Percentiles rank a stretch among this genome's conserved stretches.
Conservation (phyloP, 108 stramenopile genomes). For the Nitzschia sp. region DNA sequence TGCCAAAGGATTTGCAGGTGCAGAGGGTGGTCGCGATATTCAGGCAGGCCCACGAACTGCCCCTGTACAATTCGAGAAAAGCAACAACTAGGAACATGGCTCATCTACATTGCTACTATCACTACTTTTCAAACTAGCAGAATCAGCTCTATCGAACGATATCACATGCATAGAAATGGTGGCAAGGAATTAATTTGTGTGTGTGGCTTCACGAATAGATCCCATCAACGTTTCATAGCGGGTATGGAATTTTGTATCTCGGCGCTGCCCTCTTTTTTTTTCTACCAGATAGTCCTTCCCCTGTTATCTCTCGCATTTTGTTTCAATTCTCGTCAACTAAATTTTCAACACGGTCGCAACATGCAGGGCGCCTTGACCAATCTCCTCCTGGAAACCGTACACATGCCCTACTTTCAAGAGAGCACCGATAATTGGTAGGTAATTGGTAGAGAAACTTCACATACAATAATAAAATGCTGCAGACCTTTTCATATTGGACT, state of each 20-base stretch:
- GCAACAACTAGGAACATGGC: constrained; percentile 24
- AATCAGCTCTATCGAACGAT: not conserved
- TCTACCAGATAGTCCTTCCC: constrained; percentile 58
- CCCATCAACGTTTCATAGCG: constrained; percentile 80
- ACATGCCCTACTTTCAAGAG: constrained; percentile 86
- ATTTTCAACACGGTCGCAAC: constrained; percentile 80
- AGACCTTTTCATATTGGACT: no score
- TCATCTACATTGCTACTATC: not conserved
- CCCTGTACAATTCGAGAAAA: constrained; percentile 90
- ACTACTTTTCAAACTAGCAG: not conserved
- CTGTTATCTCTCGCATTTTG: constrained; percentile 62
- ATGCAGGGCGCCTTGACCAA: constrained; percentile 90
- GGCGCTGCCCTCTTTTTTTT: constrained; percentile 55
- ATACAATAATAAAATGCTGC: no score
- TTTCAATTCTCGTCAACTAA: constrained; percentile 82
- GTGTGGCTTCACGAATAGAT: constrained; percentile 38
- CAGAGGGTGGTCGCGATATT: constrained; percentile 61
- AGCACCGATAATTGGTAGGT: constrained; percentile 90
- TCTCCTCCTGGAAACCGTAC: constrained; percentile 78
- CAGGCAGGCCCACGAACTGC: constrained; percentile 68
- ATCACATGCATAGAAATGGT: not conserved
- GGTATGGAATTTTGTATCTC: constrained; percentile 67
- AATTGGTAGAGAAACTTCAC: no score
- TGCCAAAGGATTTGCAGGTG: constrained; percentile 82
- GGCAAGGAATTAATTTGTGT: not conserved